These are phyloP conservation scores for Cryphonectria carpinicola DNA, from an alignment of 2,329 filamentous ascomycete species.

Conservation along the genomic window DNA sequence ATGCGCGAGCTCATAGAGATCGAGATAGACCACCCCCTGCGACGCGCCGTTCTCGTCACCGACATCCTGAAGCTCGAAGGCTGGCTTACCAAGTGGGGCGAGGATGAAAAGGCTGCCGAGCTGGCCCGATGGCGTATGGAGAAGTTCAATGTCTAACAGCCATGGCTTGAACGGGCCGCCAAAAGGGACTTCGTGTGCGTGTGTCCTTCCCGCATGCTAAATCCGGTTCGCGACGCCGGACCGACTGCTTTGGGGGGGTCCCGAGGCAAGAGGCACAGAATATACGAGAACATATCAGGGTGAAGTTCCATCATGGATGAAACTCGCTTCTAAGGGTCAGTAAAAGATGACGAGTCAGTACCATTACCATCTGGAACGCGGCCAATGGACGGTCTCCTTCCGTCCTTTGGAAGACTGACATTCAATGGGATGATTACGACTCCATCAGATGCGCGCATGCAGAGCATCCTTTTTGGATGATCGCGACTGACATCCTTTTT, in stretches of 20 bases:
- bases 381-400: not conserved
- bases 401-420: not conserved
- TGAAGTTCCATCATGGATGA: not conserved
- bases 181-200: not conserved
- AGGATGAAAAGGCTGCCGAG: constrained; percentile 15
- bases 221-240: not conserved
- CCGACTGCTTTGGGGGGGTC: not conserved
- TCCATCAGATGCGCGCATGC: not conserved
- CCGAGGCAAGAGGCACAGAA: not conserved
- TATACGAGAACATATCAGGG: not conserved
- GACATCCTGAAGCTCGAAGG: constrained; percentile 12
- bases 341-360: not conserved
- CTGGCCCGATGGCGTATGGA: constrained; percentile 6
- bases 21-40: not conserved
- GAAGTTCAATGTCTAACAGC: not conserved
- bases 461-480: not conserved
- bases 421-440: not conserved
- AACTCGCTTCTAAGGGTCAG: not conserved
- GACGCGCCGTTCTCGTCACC: not conserved
- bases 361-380: not conserved
- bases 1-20: constrained; percentile 19
- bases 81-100: constrained; percentile 14
- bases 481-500: constrained; percentile 1
- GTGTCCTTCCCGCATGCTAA: not conserved
- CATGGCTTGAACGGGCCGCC: not conserved